Percentiles rank a stretch among this genome's conserved stretches.
These are phyloP conservation scores for cucumber (Cucumis sativus) DNA, from an alignment of 306 rosid genomes.

Conservation along the genomic window Cucumber_9930_V3 NC_026659.2:2301501-2302000, in stretches of 20 bases:
- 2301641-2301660: slow-evolving; percentile 68
- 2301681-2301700: slow-evolving; percentile 84
- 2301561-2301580: slow-evolving; percentile 46
- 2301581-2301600: slow-evolving; percentile 58
- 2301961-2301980: not conserved
- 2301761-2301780: not conserved
- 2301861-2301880: slow-evolving; percentile 33
- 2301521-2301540: not conserved
- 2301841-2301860: slow-evolving; percentile 15
- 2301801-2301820: not conserved
- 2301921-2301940: slow-evolving; percentile 37
- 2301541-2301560: slow-evolving; percentile 15
- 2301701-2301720: not conserved
- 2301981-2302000: too few relatives aligned
- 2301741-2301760: not conserved
- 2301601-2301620: slow-evolving; percentile 32
- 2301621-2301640: slow-evolving; percentile 20
- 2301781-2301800: not conserved
- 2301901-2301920: slow-evolving; percentile 49
- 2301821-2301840: not conserved
- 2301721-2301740: not conserved
- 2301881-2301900: slow-evolving; percentile 46
- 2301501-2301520: slow-evolving; percentile 19
- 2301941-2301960: slow-evolving; percentile 35
- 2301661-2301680: slow-evolving; percentile 75